Evolutionary conservation across 192 early-diverging fungal species (phyloP), one percentile per base, ranked within the genome.

Genomic region (Phycomyces nitens): DNA sequence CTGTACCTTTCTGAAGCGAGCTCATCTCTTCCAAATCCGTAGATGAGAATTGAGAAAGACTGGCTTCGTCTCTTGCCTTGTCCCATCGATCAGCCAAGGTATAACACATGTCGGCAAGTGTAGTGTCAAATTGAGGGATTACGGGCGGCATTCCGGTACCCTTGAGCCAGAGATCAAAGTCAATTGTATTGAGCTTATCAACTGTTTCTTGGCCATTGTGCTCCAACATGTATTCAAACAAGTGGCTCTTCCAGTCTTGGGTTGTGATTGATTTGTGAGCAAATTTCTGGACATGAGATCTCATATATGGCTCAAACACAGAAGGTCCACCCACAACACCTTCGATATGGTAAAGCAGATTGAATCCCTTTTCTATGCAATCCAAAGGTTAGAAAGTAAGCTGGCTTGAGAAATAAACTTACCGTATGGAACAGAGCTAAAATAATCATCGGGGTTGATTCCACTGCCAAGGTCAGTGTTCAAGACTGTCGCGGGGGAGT

Each of bases 271-370:
- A 91, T 73, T 84, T 89, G 60, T 94, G 91, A 42, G 90, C 78
- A 78, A 96, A 97, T 47, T 86, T 75, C 56, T 80, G 70, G 38
- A 98, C 88, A 73, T 97, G 86, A 5, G 88, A 81, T 60, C 84
- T 86, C 78, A 92, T 80, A 58, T 88, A 96, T 9, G 89, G 88
- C 66, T 90, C 94, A 80, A 99, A 99, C 29, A 92, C 82, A 16
- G 79, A 73, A 0, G 86, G 69, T 4, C 94, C 95, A 24, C 97
- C 97, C 38, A 99, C 76, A 53, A 87, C 66, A 66, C 88, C 82
- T 72, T 99, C 96, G 41, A 98, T 85, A 68, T 95, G 91, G 78
- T 91, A 97, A 23, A 99, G 80, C 52, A 99, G 74, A 72, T 93
- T 93, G 69, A 90, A 97, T 20, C 95, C 97, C 79, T 99, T 99